These are phyloP conservation scores for Carex myosuroides DNA, from an alignment of 176 grass and related monocot genomes.

Conservation along the genomic window DNA sequence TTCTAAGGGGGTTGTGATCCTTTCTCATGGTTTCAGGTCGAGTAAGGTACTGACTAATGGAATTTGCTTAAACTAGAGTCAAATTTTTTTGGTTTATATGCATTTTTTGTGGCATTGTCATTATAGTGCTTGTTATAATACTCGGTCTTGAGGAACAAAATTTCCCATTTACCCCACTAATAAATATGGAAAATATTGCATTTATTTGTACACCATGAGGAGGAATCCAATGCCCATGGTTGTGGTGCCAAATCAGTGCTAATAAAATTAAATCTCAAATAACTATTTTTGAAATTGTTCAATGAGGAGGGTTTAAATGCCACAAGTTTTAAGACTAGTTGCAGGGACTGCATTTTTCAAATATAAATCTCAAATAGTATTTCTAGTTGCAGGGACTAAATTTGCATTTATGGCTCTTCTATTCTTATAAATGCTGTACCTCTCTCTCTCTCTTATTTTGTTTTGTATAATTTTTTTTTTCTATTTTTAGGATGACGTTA, in stretches of 20 bases:
- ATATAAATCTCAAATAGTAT: neutral
- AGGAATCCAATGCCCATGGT: no score
- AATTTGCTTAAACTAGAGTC: neutral
- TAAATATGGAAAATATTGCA: neutral
- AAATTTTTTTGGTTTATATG: neutral
- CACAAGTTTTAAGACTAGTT: no score
- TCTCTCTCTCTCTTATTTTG: neutral
- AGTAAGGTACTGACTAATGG: constrained; percentile 43
- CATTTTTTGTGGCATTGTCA: neutral
- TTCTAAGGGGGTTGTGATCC: constrained; percentile 57
- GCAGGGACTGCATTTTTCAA: neutral
- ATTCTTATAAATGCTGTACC: no score
- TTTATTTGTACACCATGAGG: no score
- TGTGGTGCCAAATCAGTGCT: no score
- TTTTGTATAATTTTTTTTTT: neutral
- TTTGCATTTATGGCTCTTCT: neutral
- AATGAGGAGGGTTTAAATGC: no score
- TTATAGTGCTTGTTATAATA: neutral
- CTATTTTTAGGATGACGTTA: constrained; percentile 37
- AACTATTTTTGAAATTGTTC: no score
- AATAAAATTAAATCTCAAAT: no score
- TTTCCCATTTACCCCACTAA: neutral
- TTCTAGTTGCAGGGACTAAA: neutral
- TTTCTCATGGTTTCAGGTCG: constrained; percentile 70
- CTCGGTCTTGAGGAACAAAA: neutral